Evolutionary conservation across 306 rosid genomes (phyloP).

Genomic region (Geum urbanum): DNA sequence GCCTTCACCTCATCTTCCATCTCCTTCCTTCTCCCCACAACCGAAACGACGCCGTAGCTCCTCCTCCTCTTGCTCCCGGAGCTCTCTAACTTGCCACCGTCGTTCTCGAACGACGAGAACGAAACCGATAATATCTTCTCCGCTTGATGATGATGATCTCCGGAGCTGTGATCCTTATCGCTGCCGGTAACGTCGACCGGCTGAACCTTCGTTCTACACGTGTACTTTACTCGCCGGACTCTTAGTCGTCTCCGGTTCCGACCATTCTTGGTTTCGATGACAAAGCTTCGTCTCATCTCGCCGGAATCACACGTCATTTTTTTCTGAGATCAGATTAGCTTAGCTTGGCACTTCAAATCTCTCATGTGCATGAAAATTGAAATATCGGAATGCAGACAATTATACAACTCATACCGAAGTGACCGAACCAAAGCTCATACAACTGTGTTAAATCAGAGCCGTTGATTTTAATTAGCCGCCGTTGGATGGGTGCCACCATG

Average conservation of each 20-base stretch:
- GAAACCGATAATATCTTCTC: conserved; percentile 43
- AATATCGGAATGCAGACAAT: too few species aligned
- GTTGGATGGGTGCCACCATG: conserved; percentile 38
- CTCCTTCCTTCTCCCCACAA: conserved; percentile 70
- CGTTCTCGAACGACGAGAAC: neutral
- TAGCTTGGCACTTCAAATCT: too few species aligned
- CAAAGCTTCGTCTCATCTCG: conserved; percentile 8
- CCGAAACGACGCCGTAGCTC: conserved; percentile 53
- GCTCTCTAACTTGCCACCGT: conserved; percentile 8
- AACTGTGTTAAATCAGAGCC: conserved; percentile 29
- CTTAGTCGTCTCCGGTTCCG: conserved; percentile 32
- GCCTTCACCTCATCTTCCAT: conserved; percentile 84
- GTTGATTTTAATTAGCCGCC: conserved; percentile 12
- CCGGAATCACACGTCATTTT: conserved; percentile 5
- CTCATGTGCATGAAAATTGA: conserved; percentile 29
- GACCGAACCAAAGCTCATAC: neutral
- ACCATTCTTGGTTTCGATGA: conserved; percentile 24
- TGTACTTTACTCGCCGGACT: conserved; percentile 42
- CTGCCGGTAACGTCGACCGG: conserved; percentile 1
- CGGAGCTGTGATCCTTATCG: neutral
- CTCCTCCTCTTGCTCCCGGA: neutral
- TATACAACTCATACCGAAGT: too few species aligned
- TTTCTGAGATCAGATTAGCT: too few species aligned
- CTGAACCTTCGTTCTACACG: conserved; percentile 36
- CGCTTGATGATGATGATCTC: neutral